These are phyloP conservation scores for Yamadazyma songkhlaensis DNA, from an alignment of 1,139 yeast species.

Conservation along the genomic window DNA sequence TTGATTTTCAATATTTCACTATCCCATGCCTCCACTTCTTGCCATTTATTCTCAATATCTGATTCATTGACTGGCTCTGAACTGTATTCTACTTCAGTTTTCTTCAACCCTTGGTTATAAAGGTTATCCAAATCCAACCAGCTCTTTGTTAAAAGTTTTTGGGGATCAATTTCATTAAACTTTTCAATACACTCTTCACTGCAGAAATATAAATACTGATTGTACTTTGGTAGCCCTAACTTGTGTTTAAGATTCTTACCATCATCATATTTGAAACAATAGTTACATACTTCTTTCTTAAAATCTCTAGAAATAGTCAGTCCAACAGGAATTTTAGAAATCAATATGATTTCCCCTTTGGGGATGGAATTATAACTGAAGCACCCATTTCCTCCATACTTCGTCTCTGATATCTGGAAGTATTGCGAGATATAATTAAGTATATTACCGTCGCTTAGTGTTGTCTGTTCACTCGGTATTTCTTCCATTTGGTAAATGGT, in stretches of 20 bases:
- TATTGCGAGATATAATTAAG: conserved; percentile 20
- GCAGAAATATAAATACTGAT: conserved; percentile 47
- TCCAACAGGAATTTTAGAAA: conserved; percentile 42
- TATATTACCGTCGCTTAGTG: conserved; percentile 9
- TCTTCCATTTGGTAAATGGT: neutral
- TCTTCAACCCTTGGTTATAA: conserved; percentile 21
- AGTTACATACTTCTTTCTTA: conserved; percentile 63
- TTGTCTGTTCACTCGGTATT: conserved; percentile 12
- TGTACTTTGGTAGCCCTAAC: conserved; percentile 13
- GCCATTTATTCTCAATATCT: conserved; percentile 26
- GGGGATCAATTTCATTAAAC: conserved; percentile 28
- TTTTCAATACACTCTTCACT: conserved; percentile 38
- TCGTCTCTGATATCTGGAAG: conserved; percentile 41
- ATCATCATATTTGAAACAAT: conserved; percentile 50
- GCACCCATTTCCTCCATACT: conserved; percentile 67
- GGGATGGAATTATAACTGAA: conserved; percentile 45
- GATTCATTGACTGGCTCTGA: conserved; percentile 11
- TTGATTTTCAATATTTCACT: conserved; percentile 21
- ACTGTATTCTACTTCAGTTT: conserved; percentile 18
- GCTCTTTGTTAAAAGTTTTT: conserved; percentile 19
- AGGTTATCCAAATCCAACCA: conserved; percentile 28
- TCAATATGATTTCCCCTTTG: conserved; percentile 39
- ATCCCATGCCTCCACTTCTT: conserved; percentile 37
- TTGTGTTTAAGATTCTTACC: conserved; percentile 48
- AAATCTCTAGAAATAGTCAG: conserved; percentile 51